These are phyloP conservation scores for Schizosaccharomyces octosporus DNA, from an alignment of 805 yeast genomes.

Conservation along the genomic window DNA sequence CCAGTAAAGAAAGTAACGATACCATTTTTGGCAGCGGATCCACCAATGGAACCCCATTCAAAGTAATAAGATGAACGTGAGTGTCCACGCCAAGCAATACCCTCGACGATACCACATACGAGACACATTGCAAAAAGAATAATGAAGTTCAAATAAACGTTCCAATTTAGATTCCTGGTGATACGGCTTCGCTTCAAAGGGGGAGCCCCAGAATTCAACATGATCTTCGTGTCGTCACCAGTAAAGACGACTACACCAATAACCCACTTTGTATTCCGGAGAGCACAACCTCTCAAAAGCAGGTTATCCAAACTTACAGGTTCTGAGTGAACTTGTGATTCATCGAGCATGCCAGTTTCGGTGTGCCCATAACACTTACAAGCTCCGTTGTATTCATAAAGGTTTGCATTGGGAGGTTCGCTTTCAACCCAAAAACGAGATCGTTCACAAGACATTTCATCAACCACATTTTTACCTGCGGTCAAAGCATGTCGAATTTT, in stretches of 20 bases:
- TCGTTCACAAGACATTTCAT: constrained; percentile 33
- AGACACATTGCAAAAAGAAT: constrained; percentile 41
- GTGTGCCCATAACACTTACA: constrained; percentile 14
- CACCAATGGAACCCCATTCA: constrained; percentile 37
- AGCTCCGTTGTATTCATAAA: constrained; percentile 45
- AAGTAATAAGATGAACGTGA: constrained; percentile 27
- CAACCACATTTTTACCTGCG: constrained; percentile 29
- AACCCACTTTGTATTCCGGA: constrained; percentile 56
- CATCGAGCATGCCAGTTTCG: constrained; percentile 18
- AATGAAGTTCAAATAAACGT: constrained; percentile 34
- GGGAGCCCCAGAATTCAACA: constrained; percentile 54
- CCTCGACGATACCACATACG: constrained; percentile 45
- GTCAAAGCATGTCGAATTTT: constrained; percentile 29
- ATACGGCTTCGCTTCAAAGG: constrained; percentile 50
- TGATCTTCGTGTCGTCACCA: constrained; percentile 50
- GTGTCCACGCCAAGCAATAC: constrained; percentile 26
- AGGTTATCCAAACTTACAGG: constrained; percentile 37
- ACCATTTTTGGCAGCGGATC: constrained; percentile 39
- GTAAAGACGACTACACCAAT: constrained; percentile 55
- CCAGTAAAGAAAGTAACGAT: constrained; percentile 46
- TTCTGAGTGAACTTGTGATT: constrained; percentile 20
- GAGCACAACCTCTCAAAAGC: constrained; percentile 44
- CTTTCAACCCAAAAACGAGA: constrained; percentile 38
- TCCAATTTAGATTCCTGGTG: constrained; percentile 38
- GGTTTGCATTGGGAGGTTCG: constrained; percentile 44